Conservation (phyloP, 2,329 filamentous ascomycete genomes). For the Macroventuria anomochaeta region DNA sequence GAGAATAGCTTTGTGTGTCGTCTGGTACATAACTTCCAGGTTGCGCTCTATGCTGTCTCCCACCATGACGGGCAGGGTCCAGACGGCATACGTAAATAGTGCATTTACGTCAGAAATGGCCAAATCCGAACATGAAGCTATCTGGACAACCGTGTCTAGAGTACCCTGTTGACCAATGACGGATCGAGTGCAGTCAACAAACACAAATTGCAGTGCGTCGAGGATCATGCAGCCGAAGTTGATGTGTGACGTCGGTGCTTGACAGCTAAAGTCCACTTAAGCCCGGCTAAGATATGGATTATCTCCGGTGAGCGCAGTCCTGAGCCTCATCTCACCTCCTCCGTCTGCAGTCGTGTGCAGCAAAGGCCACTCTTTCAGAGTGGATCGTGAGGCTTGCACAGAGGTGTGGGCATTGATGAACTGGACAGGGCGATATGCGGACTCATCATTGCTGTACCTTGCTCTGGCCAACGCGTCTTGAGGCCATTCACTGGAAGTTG, state of each 20-base stretch:
- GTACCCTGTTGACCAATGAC: conserved; percentile 1
- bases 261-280: conserved; percentile 4
- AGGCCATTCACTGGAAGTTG: no score
- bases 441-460: no score
- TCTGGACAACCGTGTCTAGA: neutral
- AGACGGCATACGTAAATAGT: conserved; percentile 6
- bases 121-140: neutral
- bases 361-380: neutral
- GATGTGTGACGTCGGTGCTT: conserved; percentile 1
- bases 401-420: neutral
- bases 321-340: neutral
- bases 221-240: neutral
- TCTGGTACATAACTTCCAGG: neutral
- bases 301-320: neutral
- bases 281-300: neutral
- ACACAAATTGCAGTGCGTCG: neutral
- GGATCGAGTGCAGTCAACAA: neutral
- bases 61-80: neutral
- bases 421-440: no score
- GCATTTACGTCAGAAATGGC: neutral
- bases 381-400: neutral
- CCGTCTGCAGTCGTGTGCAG: neutral
- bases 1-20: neutral
- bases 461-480: no score
- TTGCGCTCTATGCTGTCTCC: conserved; percentile 5